Percentiles rank a stretch among this genome's conserved stretches.
Conservation (phyloP, 176 grass and related monocot genomes). For the Eleusine indica region DNA sequence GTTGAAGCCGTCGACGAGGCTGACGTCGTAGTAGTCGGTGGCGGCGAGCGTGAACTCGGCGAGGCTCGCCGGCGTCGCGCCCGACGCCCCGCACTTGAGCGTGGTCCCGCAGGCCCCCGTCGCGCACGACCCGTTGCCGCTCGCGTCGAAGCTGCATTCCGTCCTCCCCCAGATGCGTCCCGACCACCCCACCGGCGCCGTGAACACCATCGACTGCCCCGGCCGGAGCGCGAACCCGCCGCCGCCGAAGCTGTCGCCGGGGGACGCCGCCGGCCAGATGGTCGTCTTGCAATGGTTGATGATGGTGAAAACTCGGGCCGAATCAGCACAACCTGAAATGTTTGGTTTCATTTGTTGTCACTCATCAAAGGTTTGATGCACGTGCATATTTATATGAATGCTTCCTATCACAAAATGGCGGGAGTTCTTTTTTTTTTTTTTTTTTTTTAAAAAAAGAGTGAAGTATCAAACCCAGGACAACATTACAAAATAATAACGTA, state of each 20-base stretch:
- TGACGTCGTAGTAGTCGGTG: conserved; percentile 93
- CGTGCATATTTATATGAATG: too few species aligned
- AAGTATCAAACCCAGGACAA: too few species aligned
- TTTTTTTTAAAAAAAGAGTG: too few species aligned
- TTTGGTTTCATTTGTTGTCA: background rate
- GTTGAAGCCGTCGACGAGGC: conserved; percentile 95
- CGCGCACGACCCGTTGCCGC: conserved; percentile 63
- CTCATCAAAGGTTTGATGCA: too few species aligned
- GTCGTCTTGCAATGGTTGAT: conserved; percentile 80
- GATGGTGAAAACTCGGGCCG: conserved; percentile 67
- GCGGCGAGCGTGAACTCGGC: conserved; percentile 80
- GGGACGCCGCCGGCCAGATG: conserved; percentile 74
- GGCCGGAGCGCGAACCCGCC: conserved; percentile 64
- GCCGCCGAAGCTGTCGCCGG: conserved; percentile 67
- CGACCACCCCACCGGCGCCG: conserved; percentile 61
- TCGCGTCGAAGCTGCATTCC: conserved; percentile 61
- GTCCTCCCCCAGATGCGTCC: conserved; percentile 90
- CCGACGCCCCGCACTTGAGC: conserved; percentile 60
- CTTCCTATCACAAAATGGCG: background rate
- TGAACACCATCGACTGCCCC: conserved; percentile 73
- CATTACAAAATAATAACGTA: too few species aligned
- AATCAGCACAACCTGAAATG: conserved; percentile 24
- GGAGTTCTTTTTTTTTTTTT: too few species aligned
- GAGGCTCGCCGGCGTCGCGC: conserved; percentile 60
- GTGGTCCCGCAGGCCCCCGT: conserved; percentile 62